phyloP scores from a whole-genome alignment of 805 yeast genomes.

The Tetrapisispora fleetii region DNA sequence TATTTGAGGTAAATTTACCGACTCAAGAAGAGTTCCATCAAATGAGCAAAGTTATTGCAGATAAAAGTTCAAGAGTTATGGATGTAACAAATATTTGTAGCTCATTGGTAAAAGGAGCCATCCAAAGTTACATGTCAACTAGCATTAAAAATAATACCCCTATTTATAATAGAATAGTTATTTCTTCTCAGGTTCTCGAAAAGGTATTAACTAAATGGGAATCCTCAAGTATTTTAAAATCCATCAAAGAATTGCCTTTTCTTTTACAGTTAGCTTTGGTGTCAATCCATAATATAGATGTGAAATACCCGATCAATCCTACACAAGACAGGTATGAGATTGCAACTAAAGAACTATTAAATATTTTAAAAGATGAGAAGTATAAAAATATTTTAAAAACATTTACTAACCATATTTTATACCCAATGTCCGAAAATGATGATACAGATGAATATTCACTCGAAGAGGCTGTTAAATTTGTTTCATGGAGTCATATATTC shows the following conservation, averaged over 20 bases:
- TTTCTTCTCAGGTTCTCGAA: not conserved
- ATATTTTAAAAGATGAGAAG: not conserved
- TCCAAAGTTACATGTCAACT: not conserved
- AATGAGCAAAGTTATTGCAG: not conserved
- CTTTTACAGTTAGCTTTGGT: not conserved
- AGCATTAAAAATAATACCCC: not conserved
- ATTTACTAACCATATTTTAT: not conserved
- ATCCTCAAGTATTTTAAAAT: not conserved
- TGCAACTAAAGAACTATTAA: not conserved
- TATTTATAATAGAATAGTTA: not conserved
- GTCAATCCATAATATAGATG: not conserved
- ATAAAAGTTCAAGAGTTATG: not conserved
- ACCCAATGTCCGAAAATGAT: not conserved
- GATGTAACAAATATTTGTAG: not conserved
- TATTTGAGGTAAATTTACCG: too few relatives aligned
- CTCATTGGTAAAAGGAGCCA: not conserved
- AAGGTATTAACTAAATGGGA: not conserved
- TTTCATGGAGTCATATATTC: not conserved
- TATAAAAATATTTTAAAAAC: not conserved
- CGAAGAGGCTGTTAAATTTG: not conserved
- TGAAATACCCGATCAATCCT: not conserved
- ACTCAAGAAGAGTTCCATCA: not conserved
- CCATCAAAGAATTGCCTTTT: not conserved
- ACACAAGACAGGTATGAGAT: not conserved
- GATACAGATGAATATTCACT: not conserved